A percentile compares a stretch with the other conserved stretches of the same genome.
Conservation (phyloP, 2,329 filamentous ascomycete species). For the Aspergillus cejpii region DNA sequence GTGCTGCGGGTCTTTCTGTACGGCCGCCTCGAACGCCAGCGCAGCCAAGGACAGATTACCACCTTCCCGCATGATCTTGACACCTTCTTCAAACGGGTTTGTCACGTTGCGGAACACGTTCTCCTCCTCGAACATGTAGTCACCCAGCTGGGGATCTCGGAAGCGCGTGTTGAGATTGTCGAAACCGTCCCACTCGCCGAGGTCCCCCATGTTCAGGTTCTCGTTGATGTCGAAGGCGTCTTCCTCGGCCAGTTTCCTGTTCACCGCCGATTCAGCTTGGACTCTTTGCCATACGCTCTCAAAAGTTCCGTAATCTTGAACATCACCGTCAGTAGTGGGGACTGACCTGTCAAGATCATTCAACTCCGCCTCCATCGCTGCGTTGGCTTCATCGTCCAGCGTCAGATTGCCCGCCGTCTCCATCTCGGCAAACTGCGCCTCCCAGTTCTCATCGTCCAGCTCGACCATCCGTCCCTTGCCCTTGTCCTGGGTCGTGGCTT, state of each 20-base stretch:
- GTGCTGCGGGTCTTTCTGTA: constrained; percentile 80
- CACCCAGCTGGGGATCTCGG: constrained; percentile 71
- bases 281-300: constrained; percentile 61
- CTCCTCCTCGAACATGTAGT: constrained; percentile 91
- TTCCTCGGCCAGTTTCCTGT: constrained; percentile 57
- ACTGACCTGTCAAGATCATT: constrained; percentile 84
- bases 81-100: constrained; percentile 87
- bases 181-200: constrained; percentile 73
- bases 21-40: constrained; percentile 89
- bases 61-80: constrained; percentile 86
- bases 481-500: constrained; percentile 59
- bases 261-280: constrained; percentile 41
- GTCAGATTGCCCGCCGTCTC: constrained; percentile 53
- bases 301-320: constrained; percentile 70
- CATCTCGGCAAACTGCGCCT: constrained; percentile 89
- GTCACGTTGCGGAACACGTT: constrained; percentile 76
- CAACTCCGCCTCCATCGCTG: constrained; percentile 76
- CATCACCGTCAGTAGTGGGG: constrained; percentile 51
- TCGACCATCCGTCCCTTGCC: constrained; percentile 79
- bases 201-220: constrained; percentile 58
- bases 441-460: constrained; percentile 89
- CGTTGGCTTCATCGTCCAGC: constrained; percentile 58
- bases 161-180: constrained; percentile 62
- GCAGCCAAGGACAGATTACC: constrained; percentile 91
- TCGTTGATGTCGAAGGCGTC: constrained; percentile 51